These are phyloP conservation scores for Glomus cerebriforme DNA, from an alignment of 192 early-diverging fungal species.

Conservation along the genomic window DNA sequence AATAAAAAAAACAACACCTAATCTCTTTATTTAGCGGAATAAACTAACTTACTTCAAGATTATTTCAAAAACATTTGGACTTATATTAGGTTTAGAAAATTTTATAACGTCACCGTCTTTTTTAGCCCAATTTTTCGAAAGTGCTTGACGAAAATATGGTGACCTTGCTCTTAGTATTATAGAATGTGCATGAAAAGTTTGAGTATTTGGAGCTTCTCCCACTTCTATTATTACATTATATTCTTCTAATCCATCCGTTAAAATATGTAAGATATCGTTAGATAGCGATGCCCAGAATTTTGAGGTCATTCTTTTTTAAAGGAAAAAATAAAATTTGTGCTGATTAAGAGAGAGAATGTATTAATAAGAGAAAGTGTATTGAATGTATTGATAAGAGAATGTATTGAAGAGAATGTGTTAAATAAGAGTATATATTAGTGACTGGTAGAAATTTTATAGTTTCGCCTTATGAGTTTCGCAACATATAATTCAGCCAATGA, in stretches of 20 bases:
- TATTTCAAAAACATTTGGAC: slow-evolving; percentile 26
- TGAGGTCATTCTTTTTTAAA: neutral
- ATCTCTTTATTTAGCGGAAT: neutral
- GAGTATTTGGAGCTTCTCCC: slow-evolving; percentile 20
- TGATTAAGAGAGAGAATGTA: too few species aligned
- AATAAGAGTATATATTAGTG: too few species aligned
- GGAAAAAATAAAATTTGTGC: too few species aligned
- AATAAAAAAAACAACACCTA: neutral
- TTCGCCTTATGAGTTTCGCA: too few species aligned
- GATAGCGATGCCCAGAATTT: slow-evolving; percentile 18
- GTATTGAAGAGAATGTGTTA: too few species aligned
- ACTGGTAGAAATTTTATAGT: too few species aligned
- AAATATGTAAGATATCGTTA: neutral
- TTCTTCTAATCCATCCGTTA: slow-evolving; percentile 9
- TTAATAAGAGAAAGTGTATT: too few species aligned
- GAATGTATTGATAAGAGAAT: too few species aligned
- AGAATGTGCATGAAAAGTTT: slow-evolving; percentile 24
- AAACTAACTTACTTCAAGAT: slow-evolving; percentile 13
- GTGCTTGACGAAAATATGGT: slow-evolving; percentile 19
- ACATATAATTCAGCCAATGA: too few species aligned
- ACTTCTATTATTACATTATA: slow-evolving; percentile 28
- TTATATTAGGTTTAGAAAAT: slow-evolving; percentile 25
- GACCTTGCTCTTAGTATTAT: slow-evolving; percentile 21
- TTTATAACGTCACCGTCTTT: neutral
- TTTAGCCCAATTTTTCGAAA: slow-evolving; percentile 24